Evolutionary conservation across 768 basidiomycete genomes (phyloP).

Genomic region (Sistotremastrum suecicum): DNA sequence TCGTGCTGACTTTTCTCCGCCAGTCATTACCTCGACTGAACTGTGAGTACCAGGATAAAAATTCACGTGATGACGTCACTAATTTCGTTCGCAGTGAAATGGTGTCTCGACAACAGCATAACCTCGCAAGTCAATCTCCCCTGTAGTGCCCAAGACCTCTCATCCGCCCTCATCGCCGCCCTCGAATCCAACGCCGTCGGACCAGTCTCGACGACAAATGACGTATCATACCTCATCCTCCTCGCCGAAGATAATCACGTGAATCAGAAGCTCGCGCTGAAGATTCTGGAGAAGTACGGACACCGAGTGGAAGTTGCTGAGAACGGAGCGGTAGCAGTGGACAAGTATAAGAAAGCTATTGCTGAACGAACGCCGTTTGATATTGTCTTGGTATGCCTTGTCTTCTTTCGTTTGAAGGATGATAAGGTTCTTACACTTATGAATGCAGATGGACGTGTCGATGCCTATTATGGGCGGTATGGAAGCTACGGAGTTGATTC

Average conservation of each 20-base stretch:
- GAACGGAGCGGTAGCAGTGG: constrained; percentile 88
- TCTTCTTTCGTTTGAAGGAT: neutral
- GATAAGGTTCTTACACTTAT: constrained; percentile 2
- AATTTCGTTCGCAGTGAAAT: constrained; percentile 51
- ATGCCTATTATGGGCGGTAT: constrained; percentile 99
- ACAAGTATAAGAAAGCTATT: constrained; percentile 74
- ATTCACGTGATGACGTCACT: constrained; percentile 11
- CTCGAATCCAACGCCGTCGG: constrained; percentile 91
- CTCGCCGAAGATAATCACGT: constrained; percentile 95
- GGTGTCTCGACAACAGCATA: constrained; percentile 94
- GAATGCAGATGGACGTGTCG: constrained; percentile 82
- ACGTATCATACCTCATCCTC: constrained; percentile 81
- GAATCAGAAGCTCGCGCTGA: constrained; percentile 91
- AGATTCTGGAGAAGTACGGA: constrained; percentile 92
- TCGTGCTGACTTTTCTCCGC: neutral
- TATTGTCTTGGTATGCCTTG: constrained; percentile 64
- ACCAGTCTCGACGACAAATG: constrained; percentile 73
- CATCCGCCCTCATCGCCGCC: constrained; percentile 84
- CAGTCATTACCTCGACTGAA: constrained; percentile 57
- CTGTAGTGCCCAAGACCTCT: constrained; percentile 74
- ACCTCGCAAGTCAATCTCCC: constrained; percentile 91
- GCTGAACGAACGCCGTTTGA: constrained; percentile 67
- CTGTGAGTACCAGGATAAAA: constrained; percentile 31
- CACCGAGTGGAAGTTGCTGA: constrained; percentile 95
- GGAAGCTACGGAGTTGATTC: constrained; percentile 90